Evolutionary conservation across 2,329 filamentous ascomycete genomes (phyloP).

Genomic region (Phoma sp.): DNA sequence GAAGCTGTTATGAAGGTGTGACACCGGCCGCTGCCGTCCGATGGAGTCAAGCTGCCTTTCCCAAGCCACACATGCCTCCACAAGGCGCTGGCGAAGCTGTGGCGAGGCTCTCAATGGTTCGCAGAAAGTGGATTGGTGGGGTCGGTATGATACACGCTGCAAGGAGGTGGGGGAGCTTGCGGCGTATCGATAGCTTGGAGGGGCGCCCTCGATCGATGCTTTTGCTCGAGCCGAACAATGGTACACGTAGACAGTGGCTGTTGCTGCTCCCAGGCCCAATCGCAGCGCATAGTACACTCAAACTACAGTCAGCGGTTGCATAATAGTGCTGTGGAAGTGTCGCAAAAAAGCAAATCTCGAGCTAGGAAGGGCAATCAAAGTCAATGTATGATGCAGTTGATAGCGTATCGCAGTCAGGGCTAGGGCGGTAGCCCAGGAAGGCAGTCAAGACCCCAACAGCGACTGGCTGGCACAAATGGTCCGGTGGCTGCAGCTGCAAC

Average conservation of each 20-base stretch:
- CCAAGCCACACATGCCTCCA: constrained; percentile 5
- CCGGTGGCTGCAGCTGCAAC: not conserved
- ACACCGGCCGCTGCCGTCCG: constrained; percentile 38
- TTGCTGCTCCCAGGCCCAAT: not conserved
- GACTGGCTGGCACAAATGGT: not conserved
- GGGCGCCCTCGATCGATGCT: too few relatives aligned
- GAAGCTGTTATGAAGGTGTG: constrained; percentile 12
- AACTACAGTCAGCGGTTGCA: not conserved
- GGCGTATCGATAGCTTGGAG: not conserved
- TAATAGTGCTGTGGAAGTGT: not conserved
- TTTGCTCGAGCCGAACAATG: too few relatives aligned
- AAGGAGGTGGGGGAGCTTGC: constrained; percentile 24
- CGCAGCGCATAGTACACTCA: not conserved
- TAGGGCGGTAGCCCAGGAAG: not conserved
- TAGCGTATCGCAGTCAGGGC: constrained; percentile 3
- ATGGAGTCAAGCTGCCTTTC: not conserved
- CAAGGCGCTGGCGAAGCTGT: not conserved
- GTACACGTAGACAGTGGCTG: too few relatives aligned
- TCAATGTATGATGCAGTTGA: not conserved
- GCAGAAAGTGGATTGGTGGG: constrained; percentile 13
- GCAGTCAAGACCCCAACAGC: not conserved
- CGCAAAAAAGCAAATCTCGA: too few relatives aligned
- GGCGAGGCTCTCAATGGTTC: constrained; percentile 5
- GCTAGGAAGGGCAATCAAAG: not conserved
- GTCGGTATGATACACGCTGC: constrained; percentile 26